Percentiles rank a stretch among this genome's conserved stretches.
phyloP scores from a whole-genome alignment of 192 early-diverging fungal genomes.

The Neocallimastix lanati region DNA sequence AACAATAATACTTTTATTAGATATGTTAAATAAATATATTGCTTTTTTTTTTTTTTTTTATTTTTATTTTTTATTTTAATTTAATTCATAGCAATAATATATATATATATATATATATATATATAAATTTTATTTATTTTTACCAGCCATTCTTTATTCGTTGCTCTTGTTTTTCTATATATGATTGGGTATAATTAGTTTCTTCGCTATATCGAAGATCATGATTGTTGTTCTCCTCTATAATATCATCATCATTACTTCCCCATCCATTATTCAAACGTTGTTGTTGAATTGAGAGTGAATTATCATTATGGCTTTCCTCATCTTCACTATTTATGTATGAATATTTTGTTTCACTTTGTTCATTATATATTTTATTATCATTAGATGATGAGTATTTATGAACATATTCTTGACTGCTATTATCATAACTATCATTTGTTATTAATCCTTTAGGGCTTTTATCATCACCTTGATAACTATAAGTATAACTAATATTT shows the following conservation, averaged over 20 bases:
- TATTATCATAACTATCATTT: not conserved
- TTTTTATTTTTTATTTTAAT: no score
- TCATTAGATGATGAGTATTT: not conserved
- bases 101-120: no score
- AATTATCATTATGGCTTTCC: not conserved
- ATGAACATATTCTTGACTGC: not conserved
- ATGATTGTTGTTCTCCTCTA: not conserved
- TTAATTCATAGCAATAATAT: no score
- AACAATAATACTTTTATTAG: no score
- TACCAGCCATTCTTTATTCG: not conserved
- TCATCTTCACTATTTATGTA: no score
- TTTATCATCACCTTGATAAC: not conserved
- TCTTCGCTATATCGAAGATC: slow-evolving; percentile 14
- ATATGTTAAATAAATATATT: no score
- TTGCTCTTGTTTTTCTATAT: not conserved
- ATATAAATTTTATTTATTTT: no score
- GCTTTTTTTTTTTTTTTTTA: no score
- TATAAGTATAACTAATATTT: no score
- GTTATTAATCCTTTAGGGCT: not conserved
- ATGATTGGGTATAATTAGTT: not conserved
- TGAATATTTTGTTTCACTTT: not conserved
- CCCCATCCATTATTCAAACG: not conserved
- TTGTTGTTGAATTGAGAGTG: not conserved
- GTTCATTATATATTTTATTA: not conserved
- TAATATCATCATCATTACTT: not conserved